Evolutionary conservation across 2,329 filamentous ascomycete species (phyloP).

Genomic region (Arthrobotrys conoides): DNA sequence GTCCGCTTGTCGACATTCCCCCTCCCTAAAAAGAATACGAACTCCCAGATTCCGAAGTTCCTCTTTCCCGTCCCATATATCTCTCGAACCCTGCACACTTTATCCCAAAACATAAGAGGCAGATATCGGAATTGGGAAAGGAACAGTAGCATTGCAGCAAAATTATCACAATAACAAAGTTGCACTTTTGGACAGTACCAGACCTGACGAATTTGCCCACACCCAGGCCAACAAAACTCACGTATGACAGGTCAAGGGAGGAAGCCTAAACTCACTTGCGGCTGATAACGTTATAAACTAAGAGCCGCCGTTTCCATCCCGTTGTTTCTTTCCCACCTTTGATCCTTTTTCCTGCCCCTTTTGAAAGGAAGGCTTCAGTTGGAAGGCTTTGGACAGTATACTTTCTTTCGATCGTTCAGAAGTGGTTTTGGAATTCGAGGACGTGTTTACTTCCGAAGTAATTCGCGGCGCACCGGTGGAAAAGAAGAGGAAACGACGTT

Average conservation of each 20-base stretch:
- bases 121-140: conserved; percentile 21
- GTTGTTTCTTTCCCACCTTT: conserved; percentile 16
- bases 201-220: conserved; percentile 31
- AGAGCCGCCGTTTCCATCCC: conserved; percentile 29
- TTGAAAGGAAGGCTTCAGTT: conserved; percentile 10
- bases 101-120: conserved; percentile 25
- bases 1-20: conserved; percentile 6
- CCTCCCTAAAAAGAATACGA: conserved; percentile 11
- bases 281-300: conserved; percentile 60
- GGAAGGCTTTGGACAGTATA: conserved; percentile 17
- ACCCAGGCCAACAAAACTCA: conserved; percentile 15
- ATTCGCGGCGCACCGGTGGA: neutral
- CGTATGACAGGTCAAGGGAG: conserved; percentile 14
- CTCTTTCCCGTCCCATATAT: conserved; percentile 26
- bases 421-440: conserved; percentile 9
- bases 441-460: conserved; percentile 18
- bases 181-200: conserved; percentile 35
- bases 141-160: conserved; percentile 31
- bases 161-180: neutral
- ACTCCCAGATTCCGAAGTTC: neutral
- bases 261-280: conserved; percentile 49
- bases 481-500: conserved; percentile 22
- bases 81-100: conserved; percentile 23
- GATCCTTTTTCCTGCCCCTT: conserved; percentile 14
- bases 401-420: conserved; percentile 27